These are phyloP conservation scores for Musa acuminata DNA, from an alignment of 176 grass and related monocot species.

Conservation along the genomic window DNA sequence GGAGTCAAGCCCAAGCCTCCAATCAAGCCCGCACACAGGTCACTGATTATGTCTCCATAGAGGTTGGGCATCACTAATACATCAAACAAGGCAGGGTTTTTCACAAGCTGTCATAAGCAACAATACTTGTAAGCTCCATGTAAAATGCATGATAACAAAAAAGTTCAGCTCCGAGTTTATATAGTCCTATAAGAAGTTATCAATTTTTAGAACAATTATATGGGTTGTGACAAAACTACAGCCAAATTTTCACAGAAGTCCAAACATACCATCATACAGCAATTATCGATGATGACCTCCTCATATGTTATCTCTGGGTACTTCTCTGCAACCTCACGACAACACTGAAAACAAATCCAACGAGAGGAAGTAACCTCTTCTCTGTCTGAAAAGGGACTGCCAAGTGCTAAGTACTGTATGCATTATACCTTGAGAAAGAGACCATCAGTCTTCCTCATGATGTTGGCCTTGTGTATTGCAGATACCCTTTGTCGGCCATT, in stretches of 20 bases:
- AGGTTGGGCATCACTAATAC: conserved; percentile 97
- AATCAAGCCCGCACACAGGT: conserved; percentile 91
- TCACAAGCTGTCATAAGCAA: conserved; percentile 58
- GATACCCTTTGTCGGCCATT: conserved; percentile 84
- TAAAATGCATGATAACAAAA: too few species aligned
- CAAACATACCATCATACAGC: conserved; percentile 82
- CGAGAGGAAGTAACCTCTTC: conserved; percentile 3
- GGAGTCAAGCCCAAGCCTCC: conserved; percentile 91
- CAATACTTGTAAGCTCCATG: neutral
- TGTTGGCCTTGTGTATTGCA: conserved; percentile 97
- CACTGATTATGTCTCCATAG: conserved; percentile 97
- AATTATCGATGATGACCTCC: conserved; percentile 98
- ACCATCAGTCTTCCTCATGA: conserved; percentile 98
- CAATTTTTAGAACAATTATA: neutral
- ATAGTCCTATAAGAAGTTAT: neutral
- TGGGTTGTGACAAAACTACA: neutral
- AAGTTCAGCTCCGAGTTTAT: neutral
- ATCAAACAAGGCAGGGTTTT: conserved; percentile 86
- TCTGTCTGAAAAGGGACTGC: conserved; percentile 4
- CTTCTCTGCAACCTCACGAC: conserved; percentile 91
- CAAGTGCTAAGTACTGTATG: neutral
- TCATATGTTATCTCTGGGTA: conserved; percentile 89
- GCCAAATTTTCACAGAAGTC: neutral
- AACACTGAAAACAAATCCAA: conserved; percentile 55
- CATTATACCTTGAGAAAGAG: conserved; percentile 82